Evolutionary conservation across 352 stramenopile genomes (phyloP).

Genomic region (Pythium phragmiticola): DNA sequence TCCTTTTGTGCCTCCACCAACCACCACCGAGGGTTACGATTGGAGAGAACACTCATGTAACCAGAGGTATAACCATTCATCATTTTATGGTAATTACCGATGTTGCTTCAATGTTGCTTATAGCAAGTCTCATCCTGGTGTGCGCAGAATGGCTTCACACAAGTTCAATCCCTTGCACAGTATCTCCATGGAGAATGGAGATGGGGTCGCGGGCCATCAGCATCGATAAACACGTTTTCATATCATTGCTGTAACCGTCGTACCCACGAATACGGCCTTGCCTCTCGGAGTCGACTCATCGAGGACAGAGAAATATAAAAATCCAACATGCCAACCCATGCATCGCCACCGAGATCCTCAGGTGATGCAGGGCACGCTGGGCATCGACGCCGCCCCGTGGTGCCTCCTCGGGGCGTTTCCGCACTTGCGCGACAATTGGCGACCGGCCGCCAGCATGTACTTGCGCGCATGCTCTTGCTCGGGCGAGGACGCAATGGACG

Average conservation of each 20-base stretch:
- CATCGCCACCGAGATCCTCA: background rate
- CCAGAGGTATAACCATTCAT: background rate
- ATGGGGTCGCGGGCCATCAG: too few relatives aligned
- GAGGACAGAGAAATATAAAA: background rate
- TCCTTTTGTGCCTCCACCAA: constrained; percentile 1
- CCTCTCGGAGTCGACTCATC: background rate
- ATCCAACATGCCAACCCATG: background rate
- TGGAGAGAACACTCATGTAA: background rate
- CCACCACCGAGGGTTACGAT: background rate
- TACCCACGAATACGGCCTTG: background rate
- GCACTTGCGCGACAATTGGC: constrained; percentile 19
- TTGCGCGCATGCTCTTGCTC: constrained; percentile 24
- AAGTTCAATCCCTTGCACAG: too few relatives aligned
- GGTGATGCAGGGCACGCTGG: constrained; percentile 20
- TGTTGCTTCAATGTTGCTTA: background rate
- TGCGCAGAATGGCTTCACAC: background rate
- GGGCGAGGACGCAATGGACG: constrained; percentile 33
- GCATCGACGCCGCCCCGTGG: constrained; percentile 1
- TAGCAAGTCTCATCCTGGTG: background rate
- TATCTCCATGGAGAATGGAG: too few relatives aligned
- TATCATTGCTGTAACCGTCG: background rate
- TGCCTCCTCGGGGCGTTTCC: constrained; percentile 11
- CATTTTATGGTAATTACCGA: background rate
- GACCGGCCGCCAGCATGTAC: constrained; percentile 24
- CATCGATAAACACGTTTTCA: too few relatives aligned